A percentile compares a stretch with the other conserved stretches of the same genome.
These are phyloP conservation scores for Psidium friedrichsthalianum DNA, from an alignment of 345 rosid species.

Conservation along the genomic window DNA sequence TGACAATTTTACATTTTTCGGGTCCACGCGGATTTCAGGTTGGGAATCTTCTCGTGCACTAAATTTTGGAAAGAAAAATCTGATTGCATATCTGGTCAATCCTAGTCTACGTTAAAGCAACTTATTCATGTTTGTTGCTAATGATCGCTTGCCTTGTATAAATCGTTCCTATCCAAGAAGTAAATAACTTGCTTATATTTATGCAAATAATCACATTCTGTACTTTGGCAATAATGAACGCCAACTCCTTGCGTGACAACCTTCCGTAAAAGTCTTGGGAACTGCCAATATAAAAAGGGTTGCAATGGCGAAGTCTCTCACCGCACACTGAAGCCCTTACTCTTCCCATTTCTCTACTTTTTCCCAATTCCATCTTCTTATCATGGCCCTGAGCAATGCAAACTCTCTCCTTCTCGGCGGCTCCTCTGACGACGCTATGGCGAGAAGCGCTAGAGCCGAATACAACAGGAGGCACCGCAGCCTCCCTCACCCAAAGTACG, in stretches of 20 bases:
- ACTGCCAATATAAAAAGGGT: not conserved
- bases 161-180: not conserved
- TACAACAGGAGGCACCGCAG: constrained; percentile 20
- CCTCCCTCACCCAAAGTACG: constrained; percentile 12
- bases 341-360: not conserved
- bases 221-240: not conserved
- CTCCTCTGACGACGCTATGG: not conserved
- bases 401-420: not conserved
- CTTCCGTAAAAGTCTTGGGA: not conserved
- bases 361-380: not conserved
- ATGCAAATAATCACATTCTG: not conserved
- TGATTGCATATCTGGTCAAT: not conserved
- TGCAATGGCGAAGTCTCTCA: not conserved
- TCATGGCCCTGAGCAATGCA: not conserved
- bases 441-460: not conserved
- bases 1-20: not conserved
- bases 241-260: not conserved
- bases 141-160: not conserved
- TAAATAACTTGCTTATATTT: not conserved
- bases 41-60: not conserved
- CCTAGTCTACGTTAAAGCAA: not conserved
- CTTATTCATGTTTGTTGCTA: not conserved
- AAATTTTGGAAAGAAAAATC: not conserved
- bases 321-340: not conserved
- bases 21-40: not conserved